phyloP scores from a whole-genome alignment of 352 stramenopile genomes.

The Phytophthora litchii region DNA sequence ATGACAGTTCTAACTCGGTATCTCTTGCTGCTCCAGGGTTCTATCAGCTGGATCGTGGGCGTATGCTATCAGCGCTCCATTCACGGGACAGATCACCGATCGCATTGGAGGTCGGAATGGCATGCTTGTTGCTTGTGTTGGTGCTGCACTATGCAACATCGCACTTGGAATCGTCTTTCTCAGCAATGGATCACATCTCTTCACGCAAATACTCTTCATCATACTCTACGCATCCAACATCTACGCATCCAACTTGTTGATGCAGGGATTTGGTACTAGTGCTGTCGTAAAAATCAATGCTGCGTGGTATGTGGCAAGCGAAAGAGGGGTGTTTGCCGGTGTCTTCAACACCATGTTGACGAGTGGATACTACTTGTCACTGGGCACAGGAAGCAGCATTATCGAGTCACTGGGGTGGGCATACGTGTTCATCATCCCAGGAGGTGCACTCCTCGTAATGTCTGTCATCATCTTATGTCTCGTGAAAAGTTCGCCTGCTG shows the following conservation, averaged over 20 bases:
- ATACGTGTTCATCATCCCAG: conserved; percentile 76
- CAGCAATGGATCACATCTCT: conserved; percentile 31
- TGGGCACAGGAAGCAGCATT: conserved; percentile 67
- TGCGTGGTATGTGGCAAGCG: conserved; percentile 67
- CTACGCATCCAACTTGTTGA: conserved; percentile 69
- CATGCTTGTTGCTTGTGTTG: conserved; percentile 73
- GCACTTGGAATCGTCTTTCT: conserved; percentile 61
- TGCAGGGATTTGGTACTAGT: conserved; percentile 81
- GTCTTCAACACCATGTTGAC: conserved; percentile 85
- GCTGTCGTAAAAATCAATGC: conserved; percentile 88
- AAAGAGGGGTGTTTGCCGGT: conserved; percentile 71
- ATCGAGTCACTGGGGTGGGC: conserved; percentile 68
- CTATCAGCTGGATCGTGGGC: conserved; percentile 75
- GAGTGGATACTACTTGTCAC: conserved; percentile 74
- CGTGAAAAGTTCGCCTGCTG: conserved; percentile 62
- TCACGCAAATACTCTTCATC: conserved; percentile 56
- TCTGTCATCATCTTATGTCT: conserved; percentile 51
- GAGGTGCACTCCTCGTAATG: conserved; percentile 59
- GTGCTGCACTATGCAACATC: conserved; percentile 68
- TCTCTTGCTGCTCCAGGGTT: conserved; percentile 36
- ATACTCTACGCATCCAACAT: conserved; percentile 70
- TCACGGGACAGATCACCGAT: conserved; percentile 76
- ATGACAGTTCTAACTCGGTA: conserved; percentile 1
- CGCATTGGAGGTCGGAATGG: conserved; percentile 70
- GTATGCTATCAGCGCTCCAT: conserved; percentile 71